Conservation (phyloP, 306 rosid genomes). For the Amphicarpaea edgeworthii region DNA sequence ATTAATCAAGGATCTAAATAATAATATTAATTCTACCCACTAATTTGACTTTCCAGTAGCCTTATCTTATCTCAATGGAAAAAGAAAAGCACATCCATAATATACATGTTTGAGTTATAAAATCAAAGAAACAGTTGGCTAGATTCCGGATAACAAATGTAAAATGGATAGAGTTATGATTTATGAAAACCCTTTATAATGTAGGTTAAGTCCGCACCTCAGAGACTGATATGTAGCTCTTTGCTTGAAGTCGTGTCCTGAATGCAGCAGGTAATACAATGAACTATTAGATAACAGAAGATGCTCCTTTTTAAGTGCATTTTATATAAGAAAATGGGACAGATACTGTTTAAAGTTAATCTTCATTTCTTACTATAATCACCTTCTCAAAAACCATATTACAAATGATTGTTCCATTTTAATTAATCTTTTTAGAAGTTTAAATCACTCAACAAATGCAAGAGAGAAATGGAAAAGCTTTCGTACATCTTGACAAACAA, state of each 20-base stretch:
- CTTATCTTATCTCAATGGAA: conserved; percentile 2
- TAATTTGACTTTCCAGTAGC: neutral
- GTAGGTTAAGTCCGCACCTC: conserved; percentile 50
- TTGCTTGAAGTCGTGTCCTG: conserved; percentile 54
- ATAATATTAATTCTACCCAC: neutral
- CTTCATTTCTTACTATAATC: neutral
- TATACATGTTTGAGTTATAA: neutral
- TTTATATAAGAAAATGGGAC: conserved; percentile 16
- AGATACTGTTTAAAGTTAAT: neutral
- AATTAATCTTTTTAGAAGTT: neutral
- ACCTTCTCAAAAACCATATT: neutral
- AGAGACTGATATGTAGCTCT: conserved; percentile 44
- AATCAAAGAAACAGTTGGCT: conserved; percentile 3
- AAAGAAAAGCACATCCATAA: neutral
- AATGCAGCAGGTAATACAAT: conserved; percentile 19
- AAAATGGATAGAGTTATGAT: neutral
- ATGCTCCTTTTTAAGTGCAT: conserved; percentile 20
- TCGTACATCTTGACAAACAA: neutral
- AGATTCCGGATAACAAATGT: neutral
- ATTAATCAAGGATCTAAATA: neutral
- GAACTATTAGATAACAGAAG: conserved; percentile 37
- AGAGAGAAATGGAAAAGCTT: neutral
- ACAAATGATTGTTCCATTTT: conserved; percentile 12
- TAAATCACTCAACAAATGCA: neutral
- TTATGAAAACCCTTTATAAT: conserved; percentile 10